Evolutionary conservation across 306 rosid species (phyloP).

Genomic region (Vachellia collinsii): DNA sequence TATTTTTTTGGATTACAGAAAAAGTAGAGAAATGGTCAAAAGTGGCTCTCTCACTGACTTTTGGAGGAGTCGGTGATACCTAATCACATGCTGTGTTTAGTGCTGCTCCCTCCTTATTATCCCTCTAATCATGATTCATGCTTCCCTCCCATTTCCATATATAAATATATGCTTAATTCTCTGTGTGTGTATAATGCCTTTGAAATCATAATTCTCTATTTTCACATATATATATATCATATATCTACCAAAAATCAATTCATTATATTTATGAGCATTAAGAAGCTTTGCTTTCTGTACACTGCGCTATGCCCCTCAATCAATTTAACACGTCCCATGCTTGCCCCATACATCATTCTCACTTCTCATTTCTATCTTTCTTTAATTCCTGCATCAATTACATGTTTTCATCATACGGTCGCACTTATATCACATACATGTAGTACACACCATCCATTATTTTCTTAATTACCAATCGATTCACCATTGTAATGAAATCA

Average conservation of each 20-base stretch:
- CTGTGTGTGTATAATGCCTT: background rate
- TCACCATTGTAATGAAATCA: background rate
- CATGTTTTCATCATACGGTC: background rate
- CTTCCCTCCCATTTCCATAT: background rate
- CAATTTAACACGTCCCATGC: background rate
- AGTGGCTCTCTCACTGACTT: background rate
- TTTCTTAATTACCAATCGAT: background rate
- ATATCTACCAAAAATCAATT: background rate
- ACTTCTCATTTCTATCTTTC: background rate
- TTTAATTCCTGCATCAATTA: background rate
- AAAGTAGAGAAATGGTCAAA: background rate
- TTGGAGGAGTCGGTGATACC: background rate
- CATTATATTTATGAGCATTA: background rate
- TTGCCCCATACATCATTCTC: background rate
- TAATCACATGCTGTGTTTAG: conserved; percentile 13
- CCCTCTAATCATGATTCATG: background rate
- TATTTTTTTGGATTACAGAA: background rate
- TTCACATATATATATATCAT: background rate
- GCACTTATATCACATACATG: background rate
- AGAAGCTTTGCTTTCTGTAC: background rate
- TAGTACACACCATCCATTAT: background rate
- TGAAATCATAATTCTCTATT: background rate
- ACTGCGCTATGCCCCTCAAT: background rate
- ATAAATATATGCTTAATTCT: background rate
- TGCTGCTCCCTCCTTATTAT: conserved; percentile 2